Conservation (phyloP, 2,329 filamentous ascomycete species). For the Paecilomyces sp. region DNA sequence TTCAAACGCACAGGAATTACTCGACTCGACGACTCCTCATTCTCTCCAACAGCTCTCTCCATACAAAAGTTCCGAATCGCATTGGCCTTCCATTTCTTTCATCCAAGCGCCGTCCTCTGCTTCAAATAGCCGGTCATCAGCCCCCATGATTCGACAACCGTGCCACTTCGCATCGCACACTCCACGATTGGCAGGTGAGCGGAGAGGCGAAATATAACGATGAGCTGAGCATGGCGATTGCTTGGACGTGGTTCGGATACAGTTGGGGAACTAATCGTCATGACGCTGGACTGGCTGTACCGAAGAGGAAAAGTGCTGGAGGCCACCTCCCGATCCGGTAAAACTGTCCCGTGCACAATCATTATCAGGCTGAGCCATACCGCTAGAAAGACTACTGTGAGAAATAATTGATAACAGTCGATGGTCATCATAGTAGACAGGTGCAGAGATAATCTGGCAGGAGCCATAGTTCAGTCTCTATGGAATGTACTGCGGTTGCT, state of each 20-base stretch:
- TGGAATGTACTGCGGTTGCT: no score
- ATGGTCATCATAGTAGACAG: background rate
- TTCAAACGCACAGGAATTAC: background rate
- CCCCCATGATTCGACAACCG: background rate
- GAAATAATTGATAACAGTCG: background rate
- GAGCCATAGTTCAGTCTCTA: no score
- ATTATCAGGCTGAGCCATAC: conserved; percentile 3
- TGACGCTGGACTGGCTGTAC: background rate
- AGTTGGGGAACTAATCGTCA: background rate
- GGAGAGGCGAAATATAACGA: background rate
- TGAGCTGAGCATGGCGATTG: background rate
- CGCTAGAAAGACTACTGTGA: background rate
- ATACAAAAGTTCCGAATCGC: background rate
- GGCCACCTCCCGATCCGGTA: conserved; percentile 8
- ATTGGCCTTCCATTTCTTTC: background rate
- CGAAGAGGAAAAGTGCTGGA: background rate
- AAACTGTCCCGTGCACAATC: conserved; percentile 19
- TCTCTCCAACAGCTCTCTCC: background rate
- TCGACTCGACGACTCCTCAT: background rate
- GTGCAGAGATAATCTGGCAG: background rate
- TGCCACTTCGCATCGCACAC: background rate
- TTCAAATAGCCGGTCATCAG: background rate
- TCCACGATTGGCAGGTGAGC: background rate
- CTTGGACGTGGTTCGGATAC: background rate
- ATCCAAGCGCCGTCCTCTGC: background rate